Evolutionary conservation across 2,329 filamentous ascomycete species (phyloP).

Genomic region (Apiospora hydei): DNA sequence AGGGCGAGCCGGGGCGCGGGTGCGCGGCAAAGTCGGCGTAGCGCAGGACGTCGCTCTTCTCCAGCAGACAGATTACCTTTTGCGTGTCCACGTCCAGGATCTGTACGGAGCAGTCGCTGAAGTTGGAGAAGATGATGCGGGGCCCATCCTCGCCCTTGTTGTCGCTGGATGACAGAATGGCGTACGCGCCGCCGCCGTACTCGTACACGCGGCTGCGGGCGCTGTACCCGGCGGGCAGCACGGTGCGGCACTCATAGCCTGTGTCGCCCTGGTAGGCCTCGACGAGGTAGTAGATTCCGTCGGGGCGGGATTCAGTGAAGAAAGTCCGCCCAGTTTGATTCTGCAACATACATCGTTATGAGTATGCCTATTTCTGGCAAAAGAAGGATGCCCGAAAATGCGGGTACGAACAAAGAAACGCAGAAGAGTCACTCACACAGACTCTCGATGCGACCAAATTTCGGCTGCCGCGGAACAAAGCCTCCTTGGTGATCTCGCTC

Average conservation of each 20-base stretch:
- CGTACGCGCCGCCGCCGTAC: slow-evolving; percentile 58
- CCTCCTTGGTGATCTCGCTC: neutral
- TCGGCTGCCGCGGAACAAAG: slow-evolving; percentile 26
- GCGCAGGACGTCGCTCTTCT: slow-evolving; percentile 43
- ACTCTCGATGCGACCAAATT: slow-evolving; percentile 21
- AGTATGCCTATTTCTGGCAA: neutral
- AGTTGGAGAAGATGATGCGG: slow-evolving; percentile 55
- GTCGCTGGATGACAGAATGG: slow-evolving; percentile 37
- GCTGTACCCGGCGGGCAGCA: slow-evolving; percentile 53
- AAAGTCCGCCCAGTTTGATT: slow-evolving; percentile 42
- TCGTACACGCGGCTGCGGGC: slow-evolving; percentile 57
- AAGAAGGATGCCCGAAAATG: neutral
- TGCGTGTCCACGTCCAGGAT: slow-evolving; percentile 48
- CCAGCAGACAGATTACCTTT: slow-evolving; percentile 43
- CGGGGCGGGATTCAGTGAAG: slow-evolving; percentile 46
- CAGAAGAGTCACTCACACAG: slow-evolving; percentile 22
- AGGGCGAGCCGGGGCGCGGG: slow-evolving; percentile 40
- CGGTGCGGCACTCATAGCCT: slow-evolving; percentile 43
- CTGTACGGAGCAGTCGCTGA: slow-evolving; percentile 50
- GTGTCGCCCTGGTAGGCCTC: slow-evolving; percentile 40
- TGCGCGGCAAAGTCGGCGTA: slow-evolving; percentile 56
- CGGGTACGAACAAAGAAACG: neutral
- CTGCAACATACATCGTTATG: neutral
- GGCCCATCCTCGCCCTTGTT: slow-evolving; percentile 36
- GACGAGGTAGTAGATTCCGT: slow-evolving; percentile 54